A percentile compares a stretch with the other conserved stretches of the same genome.
These are phyloP conservation scores for Crassisporium funariophilum DNA, from an alignment of 768 basidiomycete species.

Conservation along the genomic window DNA sequence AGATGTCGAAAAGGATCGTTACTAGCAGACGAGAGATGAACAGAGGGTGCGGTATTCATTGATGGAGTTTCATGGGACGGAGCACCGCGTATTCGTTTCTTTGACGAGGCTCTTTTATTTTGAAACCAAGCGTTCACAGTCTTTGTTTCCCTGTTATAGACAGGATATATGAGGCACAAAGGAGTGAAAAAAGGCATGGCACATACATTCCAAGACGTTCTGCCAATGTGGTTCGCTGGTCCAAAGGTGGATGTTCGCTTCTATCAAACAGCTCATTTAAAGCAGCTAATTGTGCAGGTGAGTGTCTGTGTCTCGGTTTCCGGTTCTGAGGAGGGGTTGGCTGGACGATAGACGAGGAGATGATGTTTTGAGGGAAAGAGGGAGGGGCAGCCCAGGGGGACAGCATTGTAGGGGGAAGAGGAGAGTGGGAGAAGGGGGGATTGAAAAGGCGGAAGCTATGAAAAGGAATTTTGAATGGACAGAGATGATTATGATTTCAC, in stretches of 20 bases:
- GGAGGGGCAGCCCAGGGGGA: constrained; percentile 28
- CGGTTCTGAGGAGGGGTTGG: constrained; percentile 45
- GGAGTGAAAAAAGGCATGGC: constrained; percentile 18
- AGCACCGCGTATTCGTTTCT: constrained; percentile 57
- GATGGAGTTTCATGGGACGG: constrained; percentile 33
- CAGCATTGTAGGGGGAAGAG: constrained; percentile 24
- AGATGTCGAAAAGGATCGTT: constrained; percentile 29
- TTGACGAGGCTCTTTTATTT: constrained; percentile 82
- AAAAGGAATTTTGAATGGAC: constrained; percentile 26
- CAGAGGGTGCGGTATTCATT: constrained; percentile 14
- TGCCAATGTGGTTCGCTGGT: constrained; percentile 67
- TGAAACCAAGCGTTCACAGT: constrained; percentile 88
- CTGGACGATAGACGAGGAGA: constrained; percentile 29
- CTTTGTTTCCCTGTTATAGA: constrained; percentile 68
- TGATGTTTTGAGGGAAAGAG: constrained; percentile 15
- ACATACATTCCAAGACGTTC: constrained; percentile 77
- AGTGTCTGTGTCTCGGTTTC: constrained; percentile 81
- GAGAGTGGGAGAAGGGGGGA: constrained; percentile 23
- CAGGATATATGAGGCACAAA: constrained; percentile 14
- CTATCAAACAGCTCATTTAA: constrained; percentile 79
- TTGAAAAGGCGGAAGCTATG: constrained; percentile 23
- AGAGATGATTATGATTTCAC: constrained; percentile 31
- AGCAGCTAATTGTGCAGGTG: constrained; percentile 68
- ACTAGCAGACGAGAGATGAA: constrained; percentile 33
- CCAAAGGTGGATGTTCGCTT: constrained; percentile 73